Evolutionary conservation across 2,329 filamentous ascomycete genomes (phyloP), one percentile per base, ranked within the genome.

Genomic region (Stachybotrys echinatus): DNA sequence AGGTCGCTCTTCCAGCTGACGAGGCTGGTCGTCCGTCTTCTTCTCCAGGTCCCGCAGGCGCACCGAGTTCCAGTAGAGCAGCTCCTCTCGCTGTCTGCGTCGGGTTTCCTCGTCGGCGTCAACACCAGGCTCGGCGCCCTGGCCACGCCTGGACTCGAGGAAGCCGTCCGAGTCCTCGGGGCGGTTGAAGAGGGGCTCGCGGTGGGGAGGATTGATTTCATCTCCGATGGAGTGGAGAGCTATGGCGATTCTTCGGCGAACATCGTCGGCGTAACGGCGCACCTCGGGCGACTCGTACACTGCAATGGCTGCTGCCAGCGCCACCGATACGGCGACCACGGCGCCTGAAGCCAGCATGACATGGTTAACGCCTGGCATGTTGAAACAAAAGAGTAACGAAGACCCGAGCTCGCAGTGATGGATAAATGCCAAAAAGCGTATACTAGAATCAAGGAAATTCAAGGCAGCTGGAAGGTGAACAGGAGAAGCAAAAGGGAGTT

Each of bases 131-230:
- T 77, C 71, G 47, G 66, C 67, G 18, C 67, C 67, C 4, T 57
- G 56, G 19, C 65, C 68, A 22, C 70, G 69, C n/a, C 73, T 68
- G 8, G 80, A 81, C 57, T 76, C 68, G 50, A 84, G 61, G 60
- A 85, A 85, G 8, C 81, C 83, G 49, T 85, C 76, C 50, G 82
- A 82, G 64, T 86, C 83, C 62, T 86, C 83, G 47, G 83, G 83
- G 12, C 83, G 71, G 62, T 86, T 86, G 65, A 84, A 85, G 23
- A 79, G 66, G 50, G 83, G 83, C 55, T 80, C 69, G 23, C 70
- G 66, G 42, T 65, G 59, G 50, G 73, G 66, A 4, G 77, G 74
- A 44, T 73, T 69, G 63, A 84, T 75, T 55, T 73, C 74, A 50
- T 85, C 80, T 51, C 81, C 79, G 23, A 85, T 71, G 10, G 76